phyloP scores from a whole-genome alignment of 495 filamentous ascomycete genomes.

The Neurospora pannonica region DNA sequence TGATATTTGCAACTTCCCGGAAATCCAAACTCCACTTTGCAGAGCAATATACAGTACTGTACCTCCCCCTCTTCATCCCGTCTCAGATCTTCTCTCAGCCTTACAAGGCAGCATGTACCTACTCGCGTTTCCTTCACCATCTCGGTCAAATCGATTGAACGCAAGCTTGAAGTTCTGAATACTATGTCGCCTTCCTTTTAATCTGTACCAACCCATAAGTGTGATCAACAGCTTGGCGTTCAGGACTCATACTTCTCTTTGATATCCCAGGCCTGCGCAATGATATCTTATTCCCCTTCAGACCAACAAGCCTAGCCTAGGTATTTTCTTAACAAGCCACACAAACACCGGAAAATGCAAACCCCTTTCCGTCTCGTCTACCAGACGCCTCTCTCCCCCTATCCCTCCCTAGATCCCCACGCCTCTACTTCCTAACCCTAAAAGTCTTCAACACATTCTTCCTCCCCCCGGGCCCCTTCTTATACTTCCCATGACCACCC shows the following conservation, averaged over 20 bases:
- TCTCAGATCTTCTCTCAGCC: not conserved
- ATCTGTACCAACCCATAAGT: no score
- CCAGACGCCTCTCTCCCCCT: not conserved
- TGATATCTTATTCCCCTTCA: not conserved
- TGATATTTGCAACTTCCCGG: no score
- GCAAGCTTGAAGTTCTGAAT: no score
- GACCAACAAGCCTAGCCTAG: not conserved
- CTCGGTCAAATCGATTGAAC: no score
- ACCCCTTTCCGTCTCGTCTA: not conserved
- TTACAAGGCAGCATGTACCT: not conserved
- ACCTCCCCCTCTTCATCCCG: not conserved
- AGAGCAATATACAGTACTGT: not conserved
- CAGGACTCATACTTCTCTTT: no score
- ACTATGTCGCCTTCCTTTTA: no score
- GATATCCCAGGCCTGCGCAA: no score
- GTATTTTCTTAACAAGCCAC: not conserved
- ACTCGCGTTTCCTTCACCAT: no score
- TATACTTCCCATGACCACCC: conserved; percentile 41
- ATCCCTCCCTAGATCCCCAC: not conserved
- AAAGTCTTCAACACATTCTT: conserved; percentile 86
- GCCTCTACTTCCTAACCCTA: conserved; percentile 46
- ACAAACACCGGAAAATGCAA: not conserved
- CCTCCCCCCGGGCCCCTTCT: conserved; percentile 37
- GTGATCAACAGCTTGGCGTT: no score
- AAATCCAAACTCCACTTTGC: not conserved